Evolutionary conservation across 768 basidiomycete genomes (phyloP).

Genomic region (Tremella fuciformis): DNA sequence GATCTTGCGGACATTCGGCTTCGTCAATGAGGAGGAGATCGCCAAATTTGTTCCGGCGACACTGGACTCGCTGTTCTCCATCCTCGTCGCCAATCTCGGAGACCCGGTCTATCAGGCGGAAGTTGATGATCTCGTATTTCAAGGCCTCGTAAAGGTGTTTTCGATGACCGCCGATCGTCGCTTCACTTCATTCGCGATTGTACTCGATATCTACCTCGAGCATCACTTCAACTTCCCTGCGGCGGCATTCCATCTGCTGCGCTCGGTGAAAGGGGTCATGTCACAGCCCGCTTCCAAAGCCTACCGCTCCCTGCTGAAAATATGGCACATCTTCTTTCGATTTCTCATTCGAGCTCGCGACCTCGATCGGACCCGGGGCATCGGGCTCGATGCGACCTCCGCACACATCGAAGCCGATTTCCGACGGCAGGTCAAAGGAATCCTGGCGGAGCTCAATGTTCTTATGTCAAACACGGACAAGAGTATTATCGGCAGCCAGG

Average conservation of each 20-base stretch:
- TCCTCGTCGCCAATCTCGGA: conserved; percentile 72
- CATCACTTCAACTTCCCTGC: conserved; percentile 76
- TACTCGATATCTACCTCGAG: conserved; percentile 89
- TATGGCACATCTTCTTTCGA: conserved; percentile 95
- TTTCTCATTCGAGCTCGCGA: conserved; percentile 88
- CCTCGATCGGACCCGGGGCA: conserved; percentile 75
- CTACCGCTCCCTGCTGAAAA: conserved; percentile 84
- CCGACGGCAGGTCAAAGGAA: conserved; percentile 73
- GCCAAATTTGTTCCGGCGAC: conserved; percentile 87
- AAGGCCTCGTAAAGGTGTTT: conserved; percentile 83
- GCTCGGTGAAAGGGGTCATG: conserved; percentile 80
- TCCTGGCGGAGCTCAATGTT: conserved; percentile 74
- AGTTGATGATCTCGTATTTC: conserved; percentile 82
- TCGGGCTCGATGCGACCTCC: conserved; percentile 75
- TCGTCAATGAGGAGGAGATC: conserved; percentile 90
- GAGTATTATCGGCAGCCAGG: conserved; percentile 93
- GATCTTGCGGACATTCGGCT: conserved; percentile 78
- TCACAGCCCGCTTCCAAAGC: conserved; percentile 69
- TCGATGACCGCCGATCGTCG: conserved; percentile 89
- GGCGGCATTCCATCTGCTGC: conserved; percentile 79
- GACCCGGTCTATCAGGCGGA: conserved; percentile 59
- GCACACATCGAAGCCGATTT: conserved; percentile 82
- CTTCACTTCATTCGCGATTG: conserved; percentile 91
- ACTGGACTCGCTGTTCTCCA: conserved; percentile 88
- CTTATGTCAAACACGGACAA: conserved; percentile 82